Conservation (phyloP, 2,329 filamentous ascomycete species). For the Penicillium sp. region DNA sequence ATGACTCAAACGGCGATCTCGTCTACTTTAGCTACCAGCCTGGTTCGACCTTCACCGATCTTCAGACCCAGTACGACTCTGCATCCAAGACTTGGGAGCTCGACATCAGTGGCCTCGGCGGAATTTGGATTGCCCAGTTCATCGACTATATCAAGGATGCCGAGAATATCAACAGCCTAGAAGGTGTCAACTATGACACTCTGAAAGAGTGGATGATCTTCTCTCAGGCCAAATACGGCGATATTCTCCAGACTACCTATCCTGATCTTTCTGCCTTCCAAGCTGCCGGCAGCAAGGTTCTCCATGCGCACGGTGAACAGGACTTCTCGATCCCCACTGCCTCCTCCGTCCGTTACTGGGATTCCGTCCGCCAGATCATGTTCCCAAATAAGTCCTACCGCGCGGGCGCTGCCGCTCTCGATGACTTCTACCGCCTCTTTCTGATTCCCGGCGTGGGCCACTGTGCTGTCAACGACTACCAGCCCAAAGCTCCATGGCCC, state of each 20-base stretch:
- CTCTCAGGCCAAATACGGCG: constrained; percentile 42
- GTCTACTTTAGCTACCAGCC: constrained; percentile 18
- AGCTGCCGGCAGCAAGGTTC: constrained; percentile 50
- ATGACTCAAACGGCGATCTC: constrained; percentile 11
- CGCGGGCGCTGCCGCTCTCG: constrained; percentile 41
- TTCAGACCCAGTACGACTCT: constrained; percentile 12
- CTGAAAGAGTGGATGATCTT: constrained; percentile 52
- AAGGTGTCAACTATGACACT: constrained; percentile 55
- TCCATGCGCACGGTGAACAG: constrained; percentile 57
- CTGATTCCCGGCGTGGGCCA: constrained; percentile 53
- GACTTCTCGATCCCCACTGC: constrained; percentile 53
- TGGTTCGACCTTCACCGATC: constrained; percentile 10
- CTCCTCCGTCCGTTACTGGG: constrained; percentile 53
- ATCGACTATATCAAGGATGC: constrained; percentile 23
- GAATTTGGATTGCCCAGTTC: constrained; percentile 9
- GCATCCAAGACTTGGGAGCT: constrained; percentile 13
- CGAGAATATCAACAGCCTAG: constrained; percentile 41
- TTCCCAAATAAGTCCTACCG: constrained; percentile 42
- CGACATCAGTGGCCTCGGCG: constrained; percentile 11
- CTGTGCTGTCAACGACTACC: constrained; percentile 44
- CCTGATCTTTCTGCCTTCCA: constrained; percentile 52
- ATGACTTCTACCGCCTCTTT: constrained; percentile 54
- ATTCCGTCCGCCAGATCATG: constrained; percentile 52
- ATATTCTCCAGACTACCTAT: constrained; percentile 51
- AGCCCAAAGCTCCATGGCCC: constrained; percentile 43